Evolutionary conservation across 2,329 filamentous ascomycete genomes (phyloP).

Genomic region (Elsinoe fawcettii): DNA sequence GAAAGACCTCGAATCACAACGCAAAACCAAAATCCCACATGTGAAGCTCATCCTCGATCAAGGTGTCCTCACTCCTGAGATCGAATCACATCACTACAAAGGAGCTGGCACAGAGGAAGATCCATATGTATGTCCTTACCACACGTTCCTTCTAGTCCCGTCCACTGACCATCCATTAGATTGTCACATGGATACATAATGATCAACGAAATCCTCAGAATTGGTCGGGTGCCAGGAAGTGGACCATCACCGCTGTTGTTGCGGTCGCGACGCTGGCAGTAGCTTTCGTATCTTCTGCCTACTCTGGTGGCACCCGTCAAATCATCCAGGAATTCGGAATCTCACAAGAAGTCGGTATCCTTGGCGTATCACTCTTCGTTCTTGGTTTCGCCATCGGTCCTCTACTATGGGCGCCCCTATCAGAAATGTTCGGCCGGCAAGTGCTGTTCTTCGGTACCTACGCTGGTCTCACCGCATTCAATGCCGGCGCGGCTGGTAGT

Average conservation of each 20-base stretch:
- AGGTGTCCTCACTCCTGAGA: conserved; percentile 29
- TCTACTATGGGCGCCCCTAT: conserved; percentile 54
- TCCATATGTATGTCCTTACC: conserved; percentile 43
- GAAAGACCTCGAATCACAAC: conserved; percentile 28
- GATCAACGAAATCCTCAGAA: conserved; percentile 62
- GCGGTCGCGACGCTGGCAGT: conserved; percentile 61
- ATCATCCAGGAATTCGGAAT: conserved; percentile 51
- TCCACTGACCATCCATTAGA: conserved; percentile 23
- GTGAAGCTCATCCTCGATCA: conserved; percentile 28
- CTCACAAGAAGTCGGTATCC: conserved; percentile 46
- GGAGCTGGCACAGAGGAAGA: conserved; percentile 54
- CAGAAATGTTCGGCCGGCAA: conserved; percentile 51
- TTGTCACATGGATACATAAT: conserved; percentile 57
- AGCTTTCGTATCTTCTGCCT: conserved; percentile 62
- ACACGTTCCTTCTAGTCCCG: background rate
- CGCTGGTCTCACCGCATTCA: conserved; percentile 33
- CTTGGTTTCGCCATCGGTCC: conserved; percentile 52
- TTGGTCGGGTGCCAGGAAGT: conserved; percentile 53
- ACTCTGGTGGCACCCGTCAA: conserved; percentile 49
- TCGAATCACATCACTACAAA: conserved; percentile 28
- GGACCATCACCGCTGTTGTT: conserved; percentile 55
- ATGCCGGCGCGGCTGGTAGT: conserved; percentile 36
- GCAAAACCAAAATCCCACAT: conserved; percentile 24
- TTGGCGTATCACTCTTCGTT: conserved; percentile 59
- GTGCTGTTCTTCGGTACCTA: conserved; percentile 33